A percentile compares a stretch with the other conserved stretches of the same genome.
These are phyloP conservation scores for Geoglossum cookeanum DNA, from an alignment of 2,329 filamentous ascomycete genomes.

Conservation along the genomic window DNA sequence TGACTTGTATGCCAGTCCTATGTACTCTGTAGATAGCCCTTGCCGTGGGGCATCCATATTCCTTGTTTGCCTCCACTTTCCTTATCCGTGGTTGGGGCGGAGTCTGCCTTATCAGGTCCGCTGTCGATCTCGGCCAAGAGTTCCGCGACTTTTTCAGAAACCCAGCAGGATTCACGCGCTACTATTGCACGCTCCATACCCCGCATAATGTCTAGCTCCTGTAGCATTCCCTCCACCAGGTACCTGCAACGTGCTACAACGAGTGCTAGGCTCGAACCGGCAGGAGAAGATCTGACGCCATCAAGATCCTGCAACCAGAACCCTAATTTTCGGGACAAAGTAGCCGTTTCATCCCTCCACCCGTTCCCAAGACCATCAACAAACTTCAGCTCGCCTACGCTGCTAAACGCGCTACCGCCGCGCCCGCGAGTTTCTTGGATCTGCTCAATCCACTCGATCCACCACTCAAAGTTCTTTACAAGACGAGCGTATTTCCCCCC, in stretches of 20 bases:
- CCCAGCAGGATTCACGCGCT: conserved; percentile 18
- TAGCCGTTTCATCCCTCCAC: conserved; percentile 9
- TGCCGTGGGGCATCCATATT: neutral
- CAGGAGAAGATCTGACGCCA: conserved; percentile 13
- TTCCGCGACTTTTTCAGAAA: conserved; percentile 6
- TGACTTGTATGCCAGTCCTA: neutral
- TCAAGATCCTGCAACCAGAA: conserved; percentile 17
- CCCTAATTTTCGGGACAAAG: conserved; percentile 19
- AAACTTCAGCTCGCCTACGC: neutral
- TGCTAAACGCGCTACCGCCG: neutral
- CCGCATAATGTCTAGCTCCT: conserved; percentile 19
- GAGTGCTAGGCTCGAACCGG: conserved; percentile 17
- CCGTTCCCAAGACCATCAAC: neutral
- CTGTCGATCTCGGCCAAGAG: neutral
- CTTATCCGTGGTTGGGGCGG: neutral
- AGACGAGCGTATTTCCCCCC: neutral
- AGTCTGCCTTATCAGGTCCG: neutral
- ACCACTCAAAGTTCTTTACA: neutral
- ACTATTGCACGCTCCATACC: conserved; percentile 17
- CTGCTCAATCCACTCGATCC: neutral
- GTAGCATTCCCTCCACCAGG: conserved; percentile 16
- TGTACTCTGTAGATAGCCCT: neutral
- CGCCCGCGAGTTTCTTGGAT: neutral
- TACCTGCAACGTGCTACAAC: conserved; percentile 16
- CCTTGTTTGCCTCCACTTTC: neutral